Evolutionary conservation across 345 rosid genomes (phyloP), one percentile per base, ranked within the genome.

Genomic region (Euphorbia lathyris): DNA sequence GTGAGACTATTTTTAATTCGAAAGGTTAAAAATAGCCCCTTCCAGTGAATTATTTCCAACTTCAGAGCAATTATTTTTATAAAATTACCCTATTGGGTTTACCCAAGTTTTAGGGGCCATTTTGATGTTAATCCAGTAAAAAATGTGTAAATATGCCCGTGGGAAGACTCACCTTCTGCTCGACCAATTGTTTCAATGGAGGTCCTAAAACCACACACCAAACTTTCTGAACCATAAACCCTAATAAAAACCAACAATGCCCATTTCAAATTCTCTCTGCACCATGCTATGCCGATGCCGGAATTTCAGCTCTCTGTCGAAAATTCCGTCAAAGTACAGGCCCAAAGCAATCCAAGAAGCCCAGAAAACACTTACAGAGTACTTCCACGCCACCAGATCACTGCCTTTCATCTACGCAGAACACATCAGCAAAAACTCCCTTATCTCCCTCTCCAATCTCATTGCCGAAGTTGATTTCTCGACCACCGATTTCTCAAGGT

Each of bases 331-430:
- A 0, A 86, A 77, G 63, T 81, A 84, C 82, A 78, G 69, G 59
- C 75, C 86, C 22, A 69, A 67, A 34, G 91, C 85, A 14, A 78
- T 87, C 73, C 36, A 29, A 59, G 71, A 82, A 72, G 89, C 91
- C 0, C 87, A 82, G 51, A 75, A 83, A 67, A 89, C 84, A 14
- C 72, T 90, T 40, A 82, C 84, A 3, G 93, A 90, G 5, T 90
- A 87, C 69, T 87, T 90, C 66, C 81, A 79, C 67, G 12, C 65
- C 66, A 87, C 91, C 0, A 77, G 82, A 23, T 83, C 84, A 9
- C 38, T 90, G 25, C 88, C 96, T 4, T 86, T 70, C 80, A 13
- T 68, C 10, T 80, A 72, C 81, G 91, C 96, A 4, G 96, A 90
- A 51, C 77, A 83, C 67, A 87, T 90, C 61, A 78, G 82, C 55